Conservation (phyloP, 1,284 basidiomycete species). For the Puccinia triticina region DNA sequence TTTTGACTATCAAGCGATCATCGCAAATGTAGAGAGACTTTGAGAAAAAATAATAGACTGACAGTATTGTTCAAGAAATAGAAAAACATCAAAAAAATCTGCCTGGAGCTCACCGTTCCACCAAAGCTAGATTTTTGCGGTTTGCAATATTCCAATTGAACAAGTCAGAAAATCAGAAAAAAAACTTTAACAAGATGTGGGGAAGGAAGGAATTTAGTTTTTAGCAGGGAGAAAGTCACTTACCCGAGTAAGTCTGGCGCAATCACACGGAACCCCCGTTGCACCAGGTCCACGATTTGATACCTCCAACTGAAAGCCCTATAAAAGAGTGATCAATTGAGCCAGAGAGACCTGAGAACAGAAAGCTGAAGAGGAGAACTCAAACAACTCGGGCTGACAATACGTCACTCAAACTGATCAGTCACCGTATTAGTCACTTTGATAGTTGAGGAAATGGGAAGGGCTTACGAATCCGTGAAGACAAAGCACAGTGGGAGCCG, state of each 20-base stretch:
- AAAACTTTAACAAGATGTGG: background rate
- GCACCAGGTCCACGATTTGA: constrained; percentile 31
- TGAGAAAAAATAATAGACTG: background rate
- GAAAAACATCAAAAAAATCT: background rate
- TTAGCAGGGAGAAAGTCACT: background rate
- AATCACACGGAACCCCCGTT: constrained; percentile 37
- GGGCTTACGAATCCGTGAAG: constrained; percentile 42
- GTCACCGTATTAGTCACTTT: background rate
- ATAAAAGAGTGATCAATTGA: background rate
- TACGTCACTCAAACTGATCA: background rate
- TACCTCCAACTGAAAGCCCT: constrained; percentile 47
- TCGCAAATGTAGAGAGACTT: background rate
- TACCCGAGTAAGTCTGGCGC: constrained; percentile 44
- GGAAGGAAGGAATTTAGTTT: background rate
- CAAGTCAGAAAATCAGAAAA: background rate
- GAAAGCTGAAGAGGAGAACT: background rate
- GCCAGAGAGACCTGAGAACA: background rate
- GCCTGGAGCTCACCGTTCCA: constrained; percentile 25
- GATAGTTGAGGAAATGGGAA: background rate
- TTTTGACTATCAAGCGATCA: constrained; percentile 17
- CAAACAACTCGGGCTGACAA: constrained; percentile 34
- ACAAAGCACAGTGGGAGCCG: constrained; percentile 26
- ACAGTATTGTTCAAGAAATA: background rate
- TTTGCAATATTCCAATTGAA: background rate
- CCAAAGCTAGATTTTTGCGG: constrained; percentile 23